Evolutionary conservation across 1,284 basidiomycete genomes (phyloP), one percentile per base, ranked within the genome.

Genomic region (Malassezia equina): DNA sequence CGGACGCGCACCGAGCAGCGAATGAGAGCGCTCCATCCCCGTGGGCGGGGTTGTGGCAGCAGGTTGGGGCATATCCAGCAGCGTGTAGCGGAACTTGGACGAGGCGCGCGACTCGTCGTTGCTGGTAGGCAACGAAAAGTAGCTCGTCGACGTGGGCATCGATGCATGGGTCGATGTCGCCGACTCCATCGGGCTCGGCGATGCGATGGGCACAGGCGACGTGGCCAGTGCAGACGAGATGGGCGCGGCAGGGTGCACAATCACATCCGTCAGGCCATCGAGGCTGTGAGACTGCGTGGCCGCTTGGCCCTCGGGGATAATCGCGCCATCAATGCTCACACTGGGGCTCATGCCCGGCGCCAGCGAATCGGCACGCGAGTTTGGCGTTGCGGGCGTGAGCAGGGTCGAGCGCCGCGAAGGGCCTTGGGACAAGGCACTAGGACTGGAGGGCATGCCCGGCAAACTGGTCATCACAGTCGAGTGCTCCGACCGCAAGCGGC

Each of bases 301-400:
- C 1, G 62, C 62, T 23, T 67, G 63, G 41, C 61, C 55, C 8
- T 61, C 63, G 2, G 62, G 58, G 46, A 73, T 71, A 54, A 73
- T 57, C 25, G 70, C 70, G n/a, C 70, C 70, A 36, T 73, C 70
- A 51, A 73, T 69, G 45, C 67, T 69, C 50, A 73, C 47, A 34
- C 67, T 71, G 12, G 62, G 52, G 32, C 45, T 55, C 33, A 41
- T n/a, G 33, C 21, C 12, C 25, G 42, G 25, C 21, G 52, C 34
- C n/a, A 40, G 4, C 25, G 45, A 53, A 17, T 47, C 21, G 2
- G 45, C 19, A 15, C 31, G 51, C 13, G 43, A 36, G 13, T 7
- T 13, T 7, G 51, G 51, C 17, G 41, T 44, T 4, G 29, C 19
- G 8, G 48, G 24, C 12, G n/a, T 15, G 32, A 47, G 33, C 13